phyloP scores from a whole-genome alignment of 2,329 filamentous ascomycete species.

The Trichoderma hamatum region DNA sequence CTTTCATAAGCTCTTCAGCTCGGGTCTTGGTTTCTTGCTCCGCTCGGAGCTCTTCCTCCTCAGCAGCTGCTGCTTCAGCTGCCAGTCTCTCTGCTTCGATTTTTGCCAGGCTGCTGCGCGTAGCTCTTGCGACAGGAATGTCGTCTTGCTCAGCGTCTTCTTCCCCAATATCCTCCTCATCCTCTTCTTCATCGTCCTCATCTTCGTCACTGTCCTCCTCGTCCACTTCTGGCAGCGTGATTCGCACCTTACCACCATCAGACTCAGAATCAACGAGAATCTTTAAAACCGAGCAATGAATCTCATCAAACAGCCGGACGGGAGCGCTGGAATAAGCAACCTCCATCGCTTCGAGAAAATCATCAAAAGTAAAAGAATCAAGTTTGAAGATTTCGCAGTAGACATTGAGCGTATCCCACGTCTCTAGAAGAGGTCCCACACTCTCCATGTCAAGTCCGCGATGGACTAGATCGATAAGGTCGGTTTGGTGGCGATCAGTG shows the following conservation, averaged over 20 bases:
- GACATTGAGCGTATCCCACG: conserved; percentile 97
- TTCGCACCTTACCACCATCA: conserved; percentile 77
- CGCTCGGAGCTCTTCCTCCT: conserved; percentile 50
- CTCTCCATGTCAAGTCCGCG: conserved; percentile 76
- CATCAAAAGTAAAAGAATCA: conserved; percentile 97
- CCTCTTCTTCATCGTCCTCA: conserved; percentile 55
- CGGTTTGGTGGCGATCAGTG: not conserved
- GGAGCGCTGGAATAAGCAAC: conserved; percentile 72
- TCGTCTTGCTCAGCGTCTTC: conserved; percentile 71
- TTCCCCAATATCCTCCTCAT: conserved; percentile 49
- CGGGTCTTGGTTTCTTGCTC: conserved; percentile 62
- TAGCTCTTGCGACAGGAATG: conserved; percentile 70
- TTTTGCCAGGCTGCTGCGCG: conserved; percentile 83
- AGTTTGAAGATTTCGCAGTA: conserved; percentile 93
- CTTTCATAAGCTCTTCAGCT: conserved; percentile 73
- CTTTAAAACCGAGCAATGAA: conserved; percentile 90
- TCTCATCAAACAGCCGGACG: conserved; percentile 85
- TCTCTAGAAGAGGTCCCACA: conserved; percentile 82
- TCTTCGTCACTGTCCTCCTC: conserved; percentile 70
- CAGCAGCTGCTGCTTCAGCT: conserved; percentile 59
- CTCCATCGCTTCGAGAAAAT: conserved; percentile 86
- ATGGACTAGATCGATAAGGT: conserved; percentile 19
- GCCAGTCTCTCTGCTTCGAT: conserved; percentile 72
- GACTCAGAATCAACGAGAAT: conserved; percentile 76
- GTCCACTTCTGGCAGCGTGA: conserved; percentile 75